Evolutionary conservation across 2,329 filamentous ascomycete genomes (phyloP).

Genomic region (Rutstroemia sp.): DNA sequence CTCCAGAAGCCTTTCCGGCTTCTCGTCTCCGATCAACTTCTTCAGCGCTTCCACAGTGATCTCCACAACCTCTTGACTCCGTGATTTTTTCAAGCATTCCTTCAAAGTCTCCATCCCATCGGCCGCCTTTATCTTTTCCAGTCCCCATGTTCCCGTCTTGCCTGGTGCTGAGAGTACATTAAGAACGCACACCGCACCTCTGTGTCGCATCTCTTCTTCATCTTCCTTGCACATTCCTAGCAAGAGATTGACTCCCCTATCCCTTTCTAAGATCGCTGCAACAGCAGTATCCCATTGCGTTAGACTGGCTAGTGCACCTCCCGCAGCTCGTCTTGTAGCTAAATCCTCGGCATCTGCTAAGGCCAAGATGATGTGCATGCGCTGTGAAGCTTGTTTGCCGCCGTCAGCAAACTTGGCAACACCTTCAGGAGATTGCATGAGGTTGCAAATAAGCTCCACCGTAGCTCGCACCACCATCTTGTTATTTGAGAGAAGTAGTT

Average conservation of each 20-base stretch:
- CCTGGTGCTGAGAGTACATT: conserved; percentile 66
- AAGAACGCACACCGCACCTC: conserved; percentile 68
- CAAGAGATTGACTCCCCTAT: conserved; percentile 69
- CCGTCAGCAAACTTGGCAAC: conserved; percentile 63
- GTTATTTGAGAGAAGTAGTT: conserved; percentile 73
- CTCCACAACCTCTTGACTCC: conserved; percentile 62
- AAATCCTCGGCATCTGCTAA: conserved; percentile 80
- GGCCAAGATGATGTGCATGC: conserved; percentile 78
- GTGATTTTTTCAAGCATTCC: conserved; percentile 59
- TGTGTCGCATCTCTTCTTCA: conserved; percentile 57
- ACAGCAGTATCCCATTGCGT: conserved; percentile 72
- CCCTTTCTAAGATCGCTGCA: conserved; percentile 59
- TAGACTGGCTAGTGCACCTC: conserved; percentile 79
- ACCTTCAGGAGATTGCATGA: conserved; percentile 63
- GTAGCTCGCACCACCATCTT: conserved; percentile 71
- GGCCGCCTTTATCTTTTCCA: conserved; percentile 51
- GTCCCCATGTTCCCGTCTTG: conserved; percentile 53
- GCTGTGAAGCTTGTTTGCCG: conserved; percentile 58
- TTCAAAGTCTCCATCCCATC: conserved; percentile 63
- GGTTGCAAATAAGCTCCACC: conserved; percentile 85
- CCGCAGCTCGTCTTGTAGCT: conserved; percentile 73
- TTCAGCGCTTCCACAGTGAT: conserved; percentile 68
- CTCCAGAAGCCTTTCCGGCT: background rate
- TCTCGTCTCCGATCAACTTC: conserved; percentile 24
- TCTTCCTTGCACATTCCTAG: conserved; percentile 72